Evolutionary conservation across 345 rosid genomes (phyloP).

Genomic region (Eucalyptus tenuipes): DNA sequence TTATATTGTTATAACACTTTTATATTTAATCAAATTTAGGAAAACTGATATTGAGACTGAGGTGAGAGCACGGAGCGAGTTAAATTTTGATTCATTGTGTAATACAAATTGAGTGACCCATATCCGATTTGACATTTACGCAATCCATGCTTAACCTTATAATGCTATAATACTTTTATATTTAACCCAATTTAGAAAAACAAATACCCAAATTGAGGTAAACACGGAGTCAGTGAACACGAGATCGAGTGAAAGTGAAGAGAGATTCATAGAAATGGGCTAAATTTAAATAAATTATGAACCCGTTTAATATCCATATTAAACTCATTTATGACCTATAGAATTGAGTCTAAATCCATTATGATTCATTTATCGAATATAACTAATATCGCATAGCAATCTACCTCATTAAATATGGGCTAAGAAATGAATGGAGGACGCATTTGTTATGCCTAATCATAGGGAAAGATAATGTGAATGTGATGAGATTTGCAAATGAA

Average conservation of each 20-base stretch:
- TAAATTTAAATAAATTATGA: too few species aligned
- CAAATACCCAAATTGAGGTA: too few species aligned
- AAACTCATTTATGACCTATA: background rate
- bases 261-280: background rate
- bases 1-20: background rate
- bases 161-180: too few species aligned
- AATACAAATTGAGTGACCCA: too few species aligned
- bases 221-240: accelerated
- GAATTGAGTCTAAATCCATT: too few species aligned
- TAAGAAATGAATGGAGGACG: background rate
- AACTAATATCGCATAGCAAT: too few species aligned
- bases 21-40: too few species aligned
- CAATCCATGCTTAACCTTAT: too few species aligned
- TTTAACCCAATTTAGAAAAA: too few species aligned
- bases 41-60: accelerated
- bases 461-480: background rate
- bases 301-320: too few species aligned
- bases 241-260: background rate
- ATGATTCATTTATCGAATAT: background rate
- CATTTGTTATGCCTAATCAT: background rate
- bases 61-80: background rate
- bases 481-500: background rate
- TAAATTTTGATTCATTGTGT: too few species aligned
- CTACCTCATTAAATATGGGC: background rate
- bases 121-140: accelerated